Percentiles rank a stretch among this genome's conserved stretches.
Evolutionary conservation across 768 basidiomycete genomes (phyloP).

Genomic region (Dioszegia crocea): DNA sequence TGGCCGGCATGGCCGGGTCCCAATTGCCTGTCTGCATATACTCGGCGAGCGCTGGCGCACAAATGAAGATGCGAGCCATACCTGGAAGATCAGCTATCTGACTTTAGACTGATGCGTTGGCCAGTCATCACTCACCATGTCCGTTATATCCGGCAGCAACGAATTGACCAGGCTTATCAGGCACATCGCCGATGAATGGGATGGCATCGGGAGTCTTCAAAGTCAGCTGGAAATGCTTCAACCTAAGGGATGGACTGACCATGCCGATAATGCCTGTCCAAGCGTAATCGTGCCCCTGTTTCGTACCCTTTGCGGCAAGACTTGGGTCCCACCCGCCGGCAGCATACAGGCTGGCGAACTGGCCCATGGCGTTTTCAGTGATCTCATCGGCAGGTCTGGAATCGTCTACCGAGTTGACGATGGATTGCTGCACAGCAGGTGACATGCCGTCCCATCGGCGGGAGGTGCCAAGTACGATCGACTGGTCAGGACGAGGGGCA

Average conservation of each 20-base stretch:
- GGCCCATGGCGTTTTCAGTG: slow-evolving; percentile 19
- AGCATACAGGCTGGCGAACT: slow-evolving; percentile 21
- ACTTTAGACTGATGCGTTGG: background rate
- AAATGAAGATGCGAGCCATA: slow-evolving; percentile 42
- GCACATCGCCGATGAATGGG: slow-evolving; percentile 35
- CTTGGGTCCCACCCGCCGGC: slow-evolving; percentile 19
- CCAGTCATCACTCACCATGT: slow-evolving; percentile 19
- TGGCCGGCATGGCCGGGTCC: slow-evolving; percentile 28
- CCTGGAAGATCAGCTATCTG: slow-evolving; percentile 1
- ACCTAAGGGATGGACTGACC: slow-evolving; percentile 18
- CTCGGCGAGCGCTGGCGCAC: slow-evolving; percentile 32
- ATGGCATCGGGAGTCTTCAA: slow-evolving; percentile 34
- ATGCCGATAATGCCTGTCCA: slow-evolving; percentile 44
- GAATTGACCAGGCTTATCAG: slow-evolving; percentile 36
- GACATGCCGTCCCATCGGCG: slow-evolving; percentile 33
- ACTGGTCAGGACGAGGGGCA: slow-evolving; percentile 28
- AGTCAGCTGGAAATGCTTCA: background rate
- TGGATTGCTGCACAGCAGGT: slow-evolving; percentile 2
- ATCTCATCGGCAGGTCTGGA: slow-evolving; percentile 13
- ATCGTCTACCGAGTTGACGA: slow-evolving; percentile 32
- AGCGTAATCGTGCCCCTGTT: slow-evolving; percentile 35
- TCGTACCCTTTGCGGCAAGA: slow-evolving; percentile 15
- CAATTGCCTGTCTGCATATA: slow-evolving; percentile 26
- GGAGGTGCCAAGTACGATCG: slow-evolving; percentile 30
- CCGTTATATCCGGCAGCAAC: slow-evolving; percentile 34